phyloP scores from a whole-genome alignment of 2,329 filamentous ascomycete genomes.

The Claviceps citrina region DNA sequence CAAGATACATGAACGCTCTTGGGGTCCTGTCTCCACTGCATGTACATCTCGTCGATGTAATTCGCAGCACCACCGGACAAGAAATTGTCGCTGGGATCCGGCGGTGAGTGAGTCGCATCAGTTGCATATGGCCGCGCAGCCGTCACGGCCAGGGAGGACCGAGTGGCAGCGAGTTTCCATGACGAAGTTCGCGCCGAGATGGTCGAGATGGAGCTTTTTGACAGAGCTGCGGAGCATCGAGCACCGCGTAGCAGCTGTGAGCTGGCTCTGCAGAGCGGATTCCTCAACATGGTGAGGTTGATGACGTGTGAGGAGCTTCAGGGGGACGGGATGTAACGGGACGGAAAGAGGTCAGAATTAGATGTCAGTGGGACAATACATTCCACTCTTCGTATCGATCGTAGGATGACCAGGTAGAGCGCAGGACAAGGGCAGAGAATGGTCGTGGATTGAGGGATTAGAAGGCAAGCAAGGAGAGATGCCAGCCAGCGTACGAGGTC shows the following conservation, averaged over 20 bases:
- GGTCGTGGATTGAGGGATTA: slow-evolving; percentile 4
- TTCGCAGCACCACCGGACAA: slow-evolving; percentile 92
- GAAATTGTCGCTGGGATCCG: slow-evolving; percentile 88
- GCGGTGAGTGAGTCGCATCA: slow-evolving; percentile 34
- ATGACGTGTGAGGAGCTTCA: slow-evolving; percentile 5
- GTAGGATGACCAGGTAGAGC: slow-evolving; percentile 10
- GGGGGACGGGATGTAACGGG: slow-evolving; percentile 4
- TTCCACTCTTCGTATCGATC: slow-evolving; percentile 19
- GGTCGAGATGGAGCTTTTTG: slow-evolving; percentile 29
- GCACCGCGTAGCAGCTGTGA: slow-evolving; percentile 43
- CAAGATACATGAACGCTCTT: slow-evolving; percentile 92
- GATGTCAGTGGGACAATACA: slow-evolving; percentile 13
- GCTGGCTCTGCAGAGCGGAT: slow-evolving; percentile 49
- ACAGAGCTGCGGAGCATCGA: slow-evolving; percentile 29
- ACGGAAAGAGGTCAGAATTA: slow-evolving; percentile 9
- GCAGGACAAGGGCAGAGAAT: slow-evolving; percentile 27
- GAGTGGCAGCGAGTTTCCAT: slow-evolving; percentile 29
- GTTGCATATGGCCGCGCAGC: slow-evolving; percentile 39
- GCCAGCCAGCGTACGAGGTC: not conserved
- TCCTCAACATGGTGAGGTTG: slow-evolving; percentile 50
- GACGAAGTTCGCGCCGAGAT: slow-evolving; percentile 24
- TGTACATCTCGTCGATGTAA: slow-evolving; percentile 99
- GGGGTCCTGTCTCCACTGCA: slow-evolving; percentile 91
- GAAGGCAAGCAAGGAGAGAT: slow-evolving; percentile 5
- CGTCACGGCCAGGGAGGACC: slow-evolving; percentile 34